phyloP scores from a whole-genome alignment of 768 basidiomycete species.

The Lentinus tigrinus region DNA sequence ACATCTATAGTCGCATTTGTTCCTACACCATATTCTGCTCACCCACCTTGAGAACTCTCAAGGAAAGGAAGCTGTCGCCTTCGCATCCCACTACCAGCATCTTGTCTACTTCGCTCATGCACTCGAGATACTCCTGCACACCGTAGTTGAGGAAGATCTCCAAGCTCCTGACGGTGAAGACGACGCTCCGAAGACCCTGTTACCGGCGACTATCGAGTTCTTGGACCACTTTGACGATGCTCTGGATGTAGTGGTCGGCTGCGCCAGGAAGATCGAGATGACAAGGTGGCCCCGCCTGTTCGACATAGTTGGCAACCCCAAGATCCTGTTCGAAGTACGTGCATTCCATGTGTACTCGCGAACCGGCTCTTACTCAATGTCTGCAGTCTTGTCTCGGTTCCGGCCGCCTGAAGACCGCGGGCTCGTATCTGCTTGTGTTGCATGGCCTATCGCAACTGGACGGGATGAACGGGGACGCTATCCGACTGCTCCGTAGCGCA shows the following conservation, averaged over 20 bases:
- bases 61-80: conserved; percentile 75
- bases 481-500: conserved; percentile 76
- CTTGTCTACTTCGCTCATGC: conserved; percentile 93
- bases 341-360: not conserved
- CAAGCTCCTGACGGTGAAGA: conserved; percentile 27
- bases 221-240: conserved; percentile 91
- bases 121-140: conserved; percentile 91
- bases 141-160: conserved; percentile 85
- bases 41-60: conserved; percentile 69
- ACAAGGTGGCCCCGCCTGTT: conserved; percentile 89
- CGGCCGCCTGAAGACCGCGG: conserved; percentile 80
- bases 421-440: conserved; percentile 89
- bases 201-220: conserved; percentile 80
- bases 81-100: conserved; percentile 83
- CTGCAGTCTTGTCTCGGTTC: conserved; percentile 69
- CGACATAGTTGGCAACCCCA: conserved; percentile 86
- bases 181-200: conserved; percentile 32
- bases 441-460: conserved; percentile 92
- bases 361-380: not conserved
- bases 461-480: conserved; percentile 74
- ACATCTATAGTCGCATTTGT: conserved; percentile 75
- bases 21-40: conserved; percentile 87
- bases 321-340: conserved; percentile 85
- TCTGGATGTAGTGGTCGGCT: conserved; percentile 91
- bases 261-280: conserved; percentile 95